Evolutionary conservation across 495 filamentous ascomycete genomes (phyloP).

Genomic region (Lasiosphaeria miniovina): DNA sequence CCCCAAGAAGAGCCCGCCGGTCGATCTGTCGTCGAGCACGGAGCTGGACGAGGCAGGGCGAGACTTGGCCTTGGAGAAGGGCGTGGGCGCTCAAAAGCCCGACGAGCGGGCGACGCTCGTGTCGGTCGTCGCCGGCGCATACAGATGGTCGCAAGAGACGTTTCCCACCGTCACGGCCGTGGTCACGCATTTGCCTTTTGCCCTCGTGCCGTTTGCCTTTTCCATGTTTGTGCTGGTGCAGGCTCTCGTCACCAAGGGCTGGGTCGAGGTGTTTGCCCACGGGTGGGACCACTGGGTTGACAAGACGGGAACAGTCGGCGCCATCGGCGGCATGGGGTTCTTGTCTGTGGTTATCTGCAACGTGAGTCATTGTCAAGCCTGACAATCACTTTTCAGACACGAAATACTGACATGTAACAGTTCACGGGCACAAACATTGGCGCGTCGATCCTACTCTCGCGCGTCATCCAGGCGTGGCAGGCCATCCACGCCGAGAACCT

Average conservation of each 20-base stretch:
- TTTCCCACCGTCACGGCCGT: conserved; percentile 64
- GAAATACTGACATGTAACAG: conserved; percentile 29
- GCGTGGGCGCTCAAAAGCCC: not conserved
- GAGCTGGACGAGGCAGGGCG: conserved; percentile 1
- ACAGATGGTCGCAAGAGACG: conserved; percentile 59
- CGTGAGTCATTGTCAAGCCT: conserved; percentile 39
- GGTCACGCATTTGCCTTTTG: conserved; percentile 56
- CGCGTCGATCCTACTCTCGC: conserved; percentile 63
- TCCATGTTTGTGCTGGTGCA: conserved; percentile 69
- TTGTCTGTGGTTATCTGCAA: conserved; percentile 66
- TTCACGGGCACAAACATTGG: conserved; percentile 71
- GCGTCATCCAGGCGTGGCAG: conserved; percentile 62
- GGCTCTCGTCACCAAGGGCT: conserved; percentile 62
- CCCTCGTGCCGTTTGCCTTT: conserved; percentile 62
- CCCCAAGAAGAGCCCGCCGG: not conserved
- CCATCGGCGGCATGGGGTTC: conserved; percentile 65
- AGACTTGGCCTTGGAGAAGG: conserved; percentile 1
- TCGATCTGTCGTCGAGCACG: not conserved
- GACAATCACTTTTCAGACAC: not conserved
- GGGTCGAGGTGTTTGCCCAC: conserved; percentile 63
- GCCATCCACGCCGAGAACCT: conserved; percentile 47
- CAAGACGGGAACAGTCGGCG: conserved; percentile 61
- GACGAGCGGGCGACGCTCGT: conserved; percentile 40
- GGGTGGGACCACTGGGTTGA: conserved; percentile 67
- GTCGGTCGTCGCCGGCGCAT: conserved; percentile 40